Evolutionary conservation across 495 filamentous ascomycete genomes (phyloP), one percentile per base, ranked within the genome.

Genomic region (Schizothecium vesticola): DNA sequence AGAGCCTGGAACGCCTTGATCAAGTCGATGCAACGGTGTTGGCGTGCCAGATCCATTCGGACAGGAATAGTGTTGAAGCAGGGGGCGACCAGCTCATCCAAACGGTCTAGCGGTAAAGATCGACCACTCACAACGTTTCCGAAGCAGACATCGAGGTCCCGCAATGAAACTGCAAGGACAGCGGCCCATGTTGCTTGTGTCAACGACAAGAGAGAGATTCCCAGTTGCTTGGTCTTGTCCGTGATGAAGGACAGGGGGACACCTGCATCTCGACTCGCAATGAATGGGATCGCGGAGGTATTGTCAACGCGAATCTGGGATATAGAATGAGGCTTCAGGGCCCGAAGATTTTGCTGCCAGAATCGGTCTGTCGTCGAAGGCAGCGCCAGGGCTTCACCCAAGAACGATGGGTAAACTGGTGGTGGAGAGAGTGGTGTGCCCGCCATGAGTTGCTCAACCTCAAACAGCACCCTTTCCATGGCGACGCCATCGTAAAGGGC

Each of bases 31-130:
- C 87, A 87, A 19, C 74, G 69, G 62, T 82, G 66, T 61, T 73
- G 24, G 58, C 65, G 12, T 63, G 78, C 73, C n/a, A 89, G 62
- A 29, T 85, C 74, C 63, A 90, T 75, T 22, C 93, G 84, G n/a
- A 92, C 78, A 1, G 94, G 92, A 23, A 97, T 81, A 0, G 94
- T 97, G 68, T 94, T 96, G 79, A 97, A 95, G 74, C 92, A 92
- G 1, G 94, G 94, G 1, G 90, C 89, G 23, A 96, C 85, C 10
- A 97, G 86, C 6, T 87, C 81, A 13, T 92, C 86, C 28, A 94
- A 82, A 4, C 84, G 82, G 24, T 89, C 83, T 22, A 92, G 73
- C 3, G 88, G 77, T 12, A 90, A 71, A 0, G 87, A 88, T 36
- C 92, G 86, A 1, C 92, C 92, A 71, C 86, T 91, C 64, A 92